phyloP scores from a whole-genome alignment of 2,329 filamentous ascomycete genomes.

The Colletotrichum aenigma region DNA sequence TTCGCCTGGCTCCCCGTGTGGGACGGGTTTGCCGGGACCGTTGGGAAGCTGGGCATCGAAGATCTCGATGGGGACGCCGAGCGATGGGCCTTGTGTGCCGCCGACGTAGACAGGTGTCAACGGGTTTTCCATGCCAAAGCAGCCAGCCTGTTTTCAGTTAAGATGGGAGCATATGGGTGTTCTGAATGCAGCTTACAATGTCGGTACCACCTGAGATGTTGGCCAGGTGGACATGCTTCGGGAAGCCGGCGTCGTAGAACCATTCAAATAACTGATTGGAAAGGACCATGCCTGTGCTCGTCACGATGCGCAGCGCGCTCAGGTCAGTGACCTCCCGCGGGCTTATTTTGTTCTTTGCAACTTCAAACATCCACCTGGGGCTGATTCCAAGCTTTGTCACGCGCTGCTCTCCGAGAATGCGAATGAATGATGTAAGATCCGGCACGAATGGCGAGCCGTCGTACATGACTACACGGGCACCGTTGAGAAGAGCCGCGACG shows the following conservation, averaged over 20 bases:
- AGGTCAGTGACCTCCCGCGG: conserved; percentile 70
- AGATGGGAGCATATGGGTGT: background rate
- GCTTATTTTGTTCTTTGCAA: conserved; percentile 66
- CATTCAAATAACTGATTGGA: conserved; percentile 79
- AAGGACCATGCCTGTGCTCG: conserved; percentile 82
- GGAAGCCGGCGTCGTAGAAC: conserved; percentile 76
- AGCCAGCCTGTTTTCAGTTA: conserved; percentile 48
- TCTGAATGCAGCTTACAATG: conserved; percentile 51
- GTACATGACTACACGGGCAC: conserved; percentile 72
- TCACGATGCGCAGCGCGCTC: conserved; percentile 63
- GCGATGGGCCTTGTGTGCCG: conserved; percentile 53
- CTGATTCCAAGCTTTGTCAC: conserved; percentile 78
- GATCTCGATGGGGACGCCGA: conserved; percentile 56
- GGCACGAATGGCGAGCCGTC: conserved; percentile 83
- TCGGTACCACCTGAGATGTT: conserved; percentile 84
- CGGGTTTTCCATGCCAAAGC: conserved; percentile 69
- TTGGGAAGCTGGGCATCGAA: conserved; percentile 67
- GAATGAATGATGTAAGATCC: conserved; percentile 66
- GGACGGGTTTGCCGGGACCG: conserved; percentile 46
- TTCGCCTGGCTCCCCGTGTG: conserved; percentile 72
- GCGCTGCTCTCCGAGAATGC: conserved; percentile 63
- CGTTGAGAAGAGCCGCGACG: conserved; percentile 62
- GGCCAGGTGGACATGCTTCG: conserved; percentile 65
- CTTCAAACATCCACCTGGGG: conserved; percentile 77
- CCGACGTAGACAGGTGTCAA: conserved; percentile 69